Conservation (phyloP, 2,329 filamentous ascomycete species). For the Ambrosiella xylebori region DNA sequence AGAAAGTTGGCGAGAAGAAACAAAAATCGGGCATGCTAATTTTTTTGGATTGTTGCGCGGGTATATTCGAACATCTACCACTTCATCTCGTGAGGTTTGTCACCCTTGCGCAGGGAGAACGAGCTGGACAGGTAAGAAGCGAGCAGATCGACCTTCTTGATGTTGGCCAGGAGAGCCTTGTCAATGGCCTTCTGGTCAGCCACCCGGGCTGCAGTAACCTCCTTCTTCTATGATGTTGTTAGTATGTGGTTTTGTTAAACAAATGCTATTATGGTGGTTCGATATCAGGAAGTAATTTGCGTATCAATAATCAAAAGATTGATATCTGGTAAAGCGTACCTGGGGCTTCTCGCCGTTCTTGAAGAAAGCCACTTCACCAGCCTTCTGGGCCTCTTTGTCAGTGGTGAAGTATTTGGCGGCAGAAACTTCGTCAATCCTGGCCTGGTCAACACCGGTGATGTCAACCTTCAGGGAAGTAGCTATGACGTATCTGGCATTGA, state of each 20-base stretch:
- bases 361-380: conserved; percentile 97
- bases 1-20: background rate
- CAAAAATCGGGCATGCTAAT: conserved; percentile 4
- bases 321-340: conserved; percentile 38
- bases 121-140: conserved; percentile 83
- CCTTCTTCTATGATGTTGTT: conserved; percentile 63
- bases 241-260: background rate
- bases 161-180: conserved; percentile 82
- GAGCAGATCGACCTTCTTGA: conserved; percentile 97
- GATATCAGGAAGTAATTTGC: background rate
- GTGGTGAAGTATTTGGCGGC: conserved; percentile 84
- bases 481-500: conserved; percentile 88
- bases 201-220: conserved; percentile 76
- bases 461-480: conserved; percentile 76
- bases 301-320: background rate
- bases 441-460: conserved; percentile 68
- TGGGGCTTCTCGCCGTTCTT: conserved; percentile 96
- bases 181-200: conserved; percentile 98
- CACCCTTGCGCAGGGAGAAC: conserved; percentile 98
- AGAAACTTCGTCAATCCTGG: conserved; percentile 69
- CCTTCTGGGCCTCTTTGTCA: conserved; percentile 91
- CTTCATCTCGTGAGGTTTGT: conserved; percentile 99
- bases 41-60: conserved; percentile 17
- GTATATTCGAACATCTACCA: conserved; percentile 48
- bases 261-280: background rate